Evolutionary conservation across 2,329 filamentous ascomycete genomes (phyloP).

Genomic region (Cercospora sesami): DNA sequence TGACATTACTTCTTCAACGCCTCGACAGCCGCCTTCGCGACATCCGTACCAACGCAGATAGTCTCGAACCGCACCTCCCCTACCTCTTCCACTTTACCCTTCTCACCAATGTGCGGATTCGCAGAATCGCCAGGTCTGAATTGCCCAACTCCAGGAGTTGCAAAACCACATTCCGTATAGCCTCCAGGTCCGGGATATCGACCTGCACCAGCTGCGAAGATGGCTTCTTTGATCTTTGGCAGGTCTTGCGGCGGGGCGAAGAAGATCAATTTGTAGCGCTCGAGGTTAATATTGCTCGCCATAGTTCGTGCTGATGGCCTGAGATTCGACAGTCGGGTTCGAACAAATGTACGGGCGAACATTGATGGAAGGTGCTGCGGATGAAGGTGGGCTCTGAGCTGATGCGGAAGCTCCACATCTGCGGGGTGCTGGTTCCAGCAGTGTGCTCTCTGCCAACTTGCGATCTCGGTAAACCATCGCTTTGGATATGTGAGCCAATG

Average conservation of each 20-base stretch:
- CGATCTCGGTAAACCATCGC: neutral
- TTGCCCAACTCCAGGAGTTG: constrained; percentile 58
- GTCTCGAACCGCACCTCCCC: constrained; percentile 65
- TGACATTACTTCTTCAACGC: constrained; percentile 62
- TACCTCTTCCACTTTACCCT: constrained; percentile 59
- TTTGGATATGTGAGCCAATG: too few species aligned
- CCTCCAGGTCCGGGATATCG: constrained; percentile 43
- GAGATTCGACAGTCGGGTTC: neutral
- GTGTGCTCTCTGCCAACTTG: neutral
- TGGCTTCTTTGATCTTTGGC: constrained; percentile 44
- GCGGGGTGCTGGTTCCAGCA: neutral
- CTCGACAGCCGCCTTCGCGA: constrained; percentile 57
- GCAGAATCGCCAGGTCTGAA: constrained; percentile 64
- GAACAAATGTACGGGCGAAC: neutral
- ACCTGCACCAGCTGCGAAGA: constrained; percentile 51
- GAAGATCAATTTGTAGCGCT: constrained; percentile 49
- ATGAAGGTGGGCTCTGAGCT: neutral
- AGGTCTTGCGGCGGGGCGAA: constrained; percentile 45
- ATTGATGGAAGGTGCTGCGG: neutral
- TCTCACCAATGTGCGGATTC: constrained; percentile 62
- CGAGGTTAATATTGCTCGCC: neutral
- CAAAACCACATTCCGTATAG: constrained; percentile 49
- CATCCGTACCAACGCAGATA: constrained; percentile 60
- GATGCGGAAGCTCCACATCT: neutral
- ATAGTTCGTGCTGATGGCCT: neutral